phyloP scores from a whole-genome alignment of 75 land plant genomes.

The Adiantum capillusveneris region DNA sequence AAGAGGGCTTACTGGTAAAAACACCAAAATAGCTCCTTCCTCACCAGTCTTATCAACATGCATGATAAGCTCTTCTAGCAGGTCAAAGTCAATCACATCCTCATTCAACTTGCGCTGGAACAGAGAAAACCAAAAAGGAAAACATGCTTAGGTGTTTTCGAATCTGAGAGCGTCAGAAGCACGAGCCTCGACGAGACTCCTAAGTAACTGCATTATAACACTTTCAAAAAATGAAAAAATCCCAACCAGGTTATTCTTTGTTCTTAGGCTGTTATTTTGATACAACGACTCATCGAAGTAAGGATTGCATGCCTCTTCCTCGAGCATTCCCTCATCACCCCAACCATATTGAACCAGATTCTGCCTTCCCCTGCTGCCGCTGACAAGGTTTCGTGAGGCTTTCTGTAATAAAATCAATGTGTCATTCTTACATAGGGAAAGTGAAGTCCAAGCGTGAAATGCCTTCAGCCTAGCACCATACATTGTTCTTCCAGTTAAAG shows the following conservation, averaged over 20 bases:
- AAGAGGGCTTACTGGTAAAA: slow-evolving; percentile 62
- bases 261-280: slow-evolving; percentile 48
- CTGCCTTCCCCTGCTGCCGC: slow-evolving; percentile 60
- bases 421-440: too few relatives aligned
- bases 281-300: slow-evolving; percentile 42
- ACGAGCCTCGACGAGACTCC: too few relatives aligned
- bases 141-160: neutral
- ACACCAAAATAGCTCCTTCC: slow-evolving; percentile 78
- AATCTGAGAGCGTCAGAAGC: too few relatives aligned
- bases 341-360: slow-evolving; percentile 70
- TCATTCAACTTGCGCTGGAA: slow-evolving; percentile 69
- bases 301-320: slow-evolving; percentile 50
- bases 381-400: slow-evolving; percentile 24
- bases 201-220: too few relatives aligned
- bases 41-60: slow-evolving; percentile 62
- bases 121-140: neutral
- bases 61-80: slow-evolving; percentile 75
- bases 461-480: neutral
- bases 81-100: slow-evolving; percentile 89
- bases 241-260: slow-evolving; percentile 61
- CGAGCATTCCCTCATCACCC: slow-evolving; percentile 76
- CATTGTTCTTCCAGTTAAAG: too few relatives aligned
- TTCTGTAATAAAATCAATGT: neutral
- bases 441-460: too few relatives aligned
- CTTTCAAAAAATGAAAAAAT: slow-evolving; percentile 1